A percentile compares a stretch with the other conserved stretches of the same genome.
Conservation (phyloP, 2,329 filamentous ascomycete species). For the Botryosphaeria dothidea region DNA sequence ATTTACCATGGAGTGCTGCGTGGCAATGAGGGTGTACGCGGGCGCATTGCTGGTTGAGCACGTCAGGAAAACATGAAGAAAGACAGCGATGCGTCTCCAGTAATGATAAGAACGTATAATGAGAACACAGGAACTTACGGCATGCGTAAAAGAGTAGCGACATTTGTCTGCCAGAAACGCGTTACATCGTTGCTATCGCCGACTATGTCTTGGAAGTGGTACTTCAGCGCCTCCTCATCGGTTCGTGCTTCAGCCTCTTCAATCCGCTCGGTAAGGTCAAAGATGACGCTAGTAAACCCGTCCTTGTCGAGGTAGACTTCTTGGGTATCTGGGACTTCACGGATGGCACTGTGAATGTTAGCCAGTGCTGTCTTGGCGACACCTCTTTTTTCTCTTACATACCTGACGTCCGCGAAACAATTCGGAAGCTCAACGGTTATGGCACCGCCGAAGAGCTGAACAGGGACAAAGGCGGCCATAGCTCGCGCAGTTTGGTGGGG, state of each 20-base stretch:
- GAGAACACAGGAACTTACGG: conserved; percentile 33
- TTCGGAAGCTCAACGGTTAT: conserved; percentile 68
- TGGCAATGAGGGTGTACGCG: conserved; percentile 69
- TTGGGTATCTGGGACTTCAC: conserved; percentile 82
- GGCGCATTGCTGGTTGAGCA: conserved; percentile 48
- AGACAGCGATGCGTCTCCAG: neutral
- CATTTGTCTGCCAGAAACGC: conserved; percentile 34
- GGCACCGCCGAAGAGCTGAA: conserved; percentile 71
- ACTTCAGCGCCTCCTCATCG: conserved; percentile 65
- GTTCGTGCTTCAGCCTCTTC: conserved; percentile 59
- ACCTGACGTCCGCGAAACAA: conserved; percentile 74
- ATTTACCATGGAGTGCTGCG: conserved; percentile 45
- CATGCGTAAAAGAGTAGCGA: conserved; percentile 34
- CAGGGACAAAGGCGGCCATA: conserved; percentile 54
- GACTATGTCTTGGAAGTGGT: conserved; percentile 52
- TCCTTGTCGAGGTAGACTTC: conserved; percentile 86
- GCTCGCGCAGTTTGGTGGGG: conserved; percentile 33
- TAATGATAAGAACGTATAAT: no score
- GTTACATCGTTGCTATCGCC: conserved; percentile 35
- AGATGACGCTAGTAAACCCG: conserved; percentile 82
- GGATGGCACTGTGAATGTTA: conserved; percentile 59
- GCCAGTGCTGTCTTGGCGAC: neutral
- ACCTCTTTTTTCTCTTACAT: conserved; percentile 25
- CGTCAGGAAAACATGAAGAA: neutral
- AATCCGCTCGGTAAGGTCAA: conserved; percentile 87